Evolutionary conservation across 2,329 filamentous ascomycete genomes (phyloP), one percentile per base, ranked within the genome.

Genomic region (Trichoderma arundinaceum): DNA sequence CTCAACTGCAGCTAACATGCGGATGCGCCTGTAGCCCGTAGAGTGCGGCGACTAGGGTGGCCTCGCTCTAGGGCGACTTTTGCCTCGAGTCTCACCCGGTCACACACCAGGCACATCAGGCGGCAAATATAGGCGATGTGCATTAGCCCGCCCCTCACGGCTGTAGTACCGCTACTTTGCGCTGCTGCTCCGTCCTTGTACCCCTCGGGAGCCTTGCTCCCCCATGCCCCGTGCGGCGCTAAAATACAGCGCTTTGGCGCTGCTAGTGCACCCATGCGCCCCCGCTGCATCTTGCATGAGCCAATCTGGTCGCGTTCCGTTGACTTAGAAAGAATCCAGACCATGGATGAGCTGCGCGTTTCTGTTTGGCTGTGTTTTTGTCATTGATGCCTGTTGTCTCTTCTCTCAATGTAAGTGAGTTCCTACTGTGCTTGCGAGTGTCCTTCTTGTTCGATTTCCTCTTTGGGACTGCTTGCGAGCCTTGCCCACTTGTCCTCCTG

Each of bases 91-190:
- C 32, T 39, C 54, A 46, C 39, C 22, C 39, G 54, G 33, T 57
- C 54, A 43, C 54, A 57, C 53, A n/a, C 33, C 57, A 28, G 32
- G 56, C 33, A 22, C 44, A 33, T 43, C 9, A 51, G 28, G 59
- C 48, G 48, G 43, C 56, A 59, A 48, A n/a, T n/a, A 38, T 59
- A 52, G 59, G 59, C 59, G 48, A 53, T 48, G 35, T 62, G 59
- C 59, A 62, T 62, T 62, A 62, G 59, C 48, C 39, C n/a, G 59
- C 48, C 59, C 59, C 48, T 35, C 51, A 38, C 49, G 49, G 49
- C 49, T n/a, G n/a, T n/a, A n/a, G n/a, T n/a, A n/a, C n/a, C n/a
- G n/a, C n/a, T n/a, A n/a, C n/a, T n/a, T n/a, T n/a, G n/a, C n/a
- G n/a, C n/a, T n/a, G n/a, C n/a, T n/a, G n/a, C n/a, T n/a, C n/a